Conservation (phyloP, 2,329 filamentous ascomycete genomes). For the Botryotinia convoluta region DNA sequence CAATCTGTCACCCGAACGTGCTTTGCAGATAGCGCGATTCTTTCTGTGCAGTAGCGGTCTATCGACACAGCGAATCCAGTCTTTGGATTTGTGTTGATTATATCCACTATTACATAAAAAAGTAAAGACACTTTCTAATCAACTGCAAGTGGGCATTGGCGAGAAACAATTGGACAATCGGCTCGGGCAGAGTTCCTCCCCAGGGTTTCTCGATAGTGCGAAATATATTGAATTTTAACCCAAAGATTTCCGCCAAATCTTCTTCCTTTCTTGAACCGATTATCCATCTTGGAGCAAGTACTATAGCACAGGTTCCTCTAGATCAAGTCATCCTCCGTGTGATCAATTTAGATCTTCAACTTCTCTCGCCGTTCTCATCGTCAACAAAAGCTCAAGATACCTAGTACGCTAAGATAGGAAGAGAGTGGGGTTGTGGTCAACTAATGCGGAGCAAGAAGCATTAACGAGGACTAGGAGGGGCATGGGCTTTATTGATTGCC, state of each 20-base stretch:
- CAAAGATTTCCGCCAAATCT: background rate
- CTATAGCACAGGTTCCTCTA: background rate
- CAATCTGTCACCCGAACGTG: background rate
- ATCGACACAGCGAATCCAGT: background rate
- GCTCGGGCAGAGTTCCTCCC: background rate
- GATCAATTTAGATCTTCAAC: slow-evolving; percentile 3
- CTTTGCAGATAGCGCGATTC: slow-evolving; percentile 2
- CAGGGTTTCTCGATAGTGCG: background rate
- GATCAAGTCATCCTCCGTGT: background rate
- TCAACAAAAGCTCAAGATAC: background rate
- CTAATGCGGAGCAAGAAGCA: slow-evolving; percentile 8
- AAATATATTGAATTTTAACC: background rate
- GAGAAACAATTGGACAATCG: background rate
- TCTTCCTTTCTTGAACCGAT: background rate
- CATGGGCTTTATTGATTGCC: slow-evolving; percentile 14
- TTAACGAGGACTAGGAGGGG: slow-evolving; percentile 6
- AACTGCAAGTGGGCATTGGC: background rate
- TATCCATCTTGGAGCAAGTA: background rate
- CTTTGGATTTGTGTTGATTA: background rate
- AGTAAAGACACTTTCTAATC: background rate
- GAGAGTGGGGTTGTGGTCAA: slow-evolving; percentile 10
- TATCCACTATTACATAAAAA: background rate
- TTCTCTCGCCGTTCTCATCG: background rate
- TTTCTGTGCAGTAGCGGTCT: slow-evolving; percentile 14
- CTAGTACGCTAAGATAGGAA: slow-evolving; percentile 16